Conservation (phyloP, 1,284 basidiomycete genomes). For the Trichosporon sp. region DNA sequence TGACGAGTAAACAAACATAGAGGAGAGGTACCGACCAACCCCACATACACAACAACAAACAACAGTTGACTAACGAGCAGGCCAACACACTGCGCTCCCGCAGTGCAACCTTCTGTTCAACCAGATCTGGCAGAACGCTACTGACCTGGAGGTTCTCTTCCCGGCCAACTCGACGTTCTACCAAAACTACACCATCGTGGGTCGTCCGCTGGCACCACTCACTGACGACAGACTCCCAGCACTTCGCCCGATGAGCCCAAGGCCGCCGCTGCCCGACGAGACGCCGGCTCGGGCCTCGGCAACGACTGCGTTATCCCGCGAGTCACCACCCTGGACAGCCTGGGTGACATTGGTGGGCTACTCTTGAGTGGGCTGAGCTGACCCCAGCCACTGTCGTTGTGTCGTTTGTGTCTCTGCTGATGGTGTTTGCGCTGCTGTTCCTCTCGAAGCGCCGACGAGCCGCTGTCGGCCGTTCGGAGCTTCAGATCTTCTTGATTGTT, state of each 20-base stretch:
- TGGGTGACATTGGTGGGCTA: slow-evolving; percentile 44
- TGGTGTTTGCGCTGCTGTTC: slow-evolving; percentile 26
- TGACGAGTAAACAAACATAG: slow-evolving; percentile 2
- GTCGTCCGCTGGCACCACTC: slow-evolving; percentile 3
- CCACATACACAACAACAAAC: background rate
- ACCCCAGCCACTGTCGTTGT: slow-evolving; percentile 43
- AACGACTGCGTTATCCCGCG: slow-evolving; percentile 40
- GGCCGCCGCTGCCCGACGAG: slow-evolving; percentile 25
- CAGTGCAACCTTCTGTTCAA: slow-evolving; percentile 52
- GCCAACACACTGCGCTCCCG: slow-evolving; percentile 44
- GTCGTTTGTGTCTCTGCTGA: slow-evolving; percentile 33
- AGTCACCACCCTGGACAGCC: slow-evolving; percentile 31
- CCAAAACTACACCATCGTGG: slow-evolving; percentile 32
- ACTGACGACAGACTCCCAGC: slow-evolving; percentile 15
- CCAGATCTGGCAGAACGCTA: slow-evolving; percentile 36
- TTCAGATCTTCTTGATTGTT: slow-evolving; percentile 37
- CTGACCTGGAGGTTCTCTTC: slow-evolving; percentile 35
- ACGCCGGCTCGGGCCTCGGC: slow-evolving; percentile 40
- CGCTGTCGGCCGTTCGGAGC: slow-evolving; percentile 43
- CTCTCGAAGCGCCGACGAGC: slow-evolving; percentile 31
- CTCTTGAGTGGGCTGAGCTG: background rate
- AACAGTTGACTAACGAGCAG: slow-evolving; percentile 19
- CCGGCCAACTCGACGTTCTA: slow-evolving; percentile 32
- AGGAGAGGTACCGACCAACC: background rate
- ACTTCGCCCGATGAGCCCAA: slow-evolving; percentile 30